Evolutionary conservation across 2,329 filamentous ascomycete species (phyloP), one percentile per base, ranked within the genome.

Genomic region (Trichoderma brevicompactum): DNA sequence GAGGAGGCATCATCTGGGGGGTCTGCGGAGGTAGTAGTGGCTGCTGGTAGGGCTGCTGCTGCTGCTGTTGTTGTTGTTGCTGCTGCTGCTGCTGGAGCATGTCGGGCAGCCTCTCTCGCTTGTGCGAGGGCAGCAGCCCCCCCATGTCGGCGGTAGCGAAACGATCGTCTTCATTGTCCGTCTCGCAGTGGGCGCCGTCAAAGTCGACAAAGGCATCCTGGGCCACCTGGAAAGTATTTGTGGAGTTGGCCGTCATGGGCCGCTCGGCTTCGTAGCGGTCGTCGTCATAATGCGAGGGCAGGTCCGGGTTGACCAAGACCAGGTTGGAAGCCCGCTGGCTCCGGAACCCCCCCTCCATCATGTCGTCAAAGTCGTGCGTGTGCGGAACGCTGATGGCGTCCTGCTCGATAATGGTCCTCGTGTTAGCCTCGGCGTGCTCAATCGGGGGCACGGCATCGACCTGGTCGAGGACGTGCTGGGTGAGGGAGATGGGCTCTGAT

Each of bases 131-230:
- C 32, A 17, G 5, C 62, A 17, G 5, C 62, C 53, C 54, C 62
- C 53, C 54, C 62, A 52, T 52, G 40, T 65, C 53, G 23, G 23
- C 17, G 36, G 70, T 71, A 64, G 69, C 70, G 44, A 66, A 19
- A 73, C 49, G 49, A 17, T 50, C 71, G 19, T 70, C 69, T 17
- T 50, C 71, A 15, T 69, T 69, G 7, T 87, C 83, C 4, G 88
- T 85, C 34, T 86, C 83, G 74, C 88, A 92, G 73, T 94, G 91
- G 13, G 90, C 89, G 43, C 92, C 92, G 74, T 95, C 92, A 73
- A 95, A 95, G 74, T 94, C 91, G 48, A 87, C 85, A 79, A 94
- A 95, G 3, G 91, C 85, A 44, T 83, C 82, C 78, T 87, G 80
- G 17, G 86, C 86, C 73, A 91, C 87, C 38, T 89, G 87, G 65